Base-by-base conservation (phyloP, 495 filamentous ascomycete genomes). In the Letharia lupina region DNA sequence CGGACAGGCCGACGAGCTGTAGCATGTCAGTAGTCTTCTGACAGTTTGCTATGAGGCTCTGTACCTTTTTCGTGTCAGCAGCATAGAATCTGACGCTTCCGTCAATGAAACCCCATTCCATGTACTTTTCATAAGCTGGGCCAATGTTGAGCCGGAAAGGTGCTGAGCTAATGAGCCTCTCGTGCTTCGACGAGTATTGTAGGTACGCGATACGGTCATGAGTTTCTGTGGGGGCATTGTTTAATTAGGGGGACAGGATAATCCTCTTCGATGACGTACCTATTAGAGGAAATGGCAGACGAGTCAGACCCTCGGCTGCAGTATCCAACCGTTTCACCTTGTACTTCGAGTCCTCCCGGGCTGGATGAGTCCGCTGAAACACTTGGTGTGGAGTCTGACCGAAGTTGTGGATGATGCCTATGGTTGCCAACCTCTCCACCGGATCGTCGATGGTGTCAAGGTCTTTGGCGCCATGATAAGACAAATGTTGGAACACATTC, bases 331-430 rank as follows among this genome's bases (percentile, higher is more conserved):
- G 80, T 64, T 81, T 85, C 35, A 81, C 76, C 45, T 83, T 84
- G n/a, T 83, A 76, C 28, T 77, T 73, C 37, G 80, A 75, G 52
- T 87, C 82, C 69, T 98, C 93, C 48, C 88, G 83, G 44, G 82
- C 73, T 11, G 87, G 84, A 76, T 98, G 94, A 20, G 87, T 80
- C 67, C 87, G 85, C 40, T 85, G 86, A 75, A 97, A 98, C 28
- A 97, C 87, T 75, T 98, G 94, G 75, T 93, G 86, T 3, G 95
- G 95, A 16, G 95, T 98, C 74, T 98, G 94, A 2, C 94, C 94
- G 76, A 98, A 98, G 72, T 97, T 97, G 76, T 98, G 92, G 66
- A 98, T 96, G 71, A 96, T 96, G 35, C 91, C 90, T 69, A 96
- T 96, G 0, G 91, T 93, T 7, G 90, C 89, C 23, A 90, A 76